Percentiles rank a stretch among this genome's conserved stretches.
Evolutionary conservation across 805 yeast species (phyloP).

Genomic region (Zygoascus bituminiphila): DNA sequence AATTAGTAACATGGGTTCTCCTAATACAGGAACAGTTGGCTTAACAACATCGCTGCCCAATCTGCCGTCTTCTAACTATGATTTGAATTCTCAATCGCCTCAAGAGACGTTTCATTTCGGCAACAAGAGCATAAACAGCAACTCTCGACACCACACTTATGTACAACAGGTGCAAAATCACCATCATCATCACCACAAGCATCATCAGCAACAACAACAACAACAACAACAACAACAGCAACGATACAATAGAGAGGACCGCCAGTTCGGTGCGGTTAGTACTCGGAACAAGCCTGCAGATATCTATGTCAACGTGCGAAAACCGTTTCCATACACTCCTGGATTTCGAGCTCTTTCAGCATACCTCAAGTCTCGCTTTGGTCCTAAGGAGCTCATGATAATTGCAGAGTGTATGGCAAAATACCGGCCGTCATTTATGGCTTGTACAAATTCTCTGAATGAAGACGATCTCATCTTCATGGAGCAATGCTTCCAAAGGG

Average conservation of each 20-base stretch:
- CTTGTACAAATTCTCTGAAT: constrained; percentile 78
- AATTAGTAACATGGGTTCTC: constrained; percentile 6
- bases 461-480: constrained; percentile 89
- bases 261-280: constrained; percentile 5
- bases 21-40: not conserved
- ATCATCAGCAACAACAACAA: not conserved
- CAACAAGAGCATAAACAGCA: not conserved
- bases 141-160: not conserved
- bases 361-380: constrained; percentile 65
- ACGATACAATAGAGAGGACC: constrained; percentile 7
- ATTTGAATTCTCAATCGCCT: not conserved
- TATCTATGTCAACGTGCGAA: constrained; percentile 59
- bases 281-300: constrained; percentile 16
- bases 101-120: too few relatives aligned
- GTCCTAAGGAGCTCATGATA: constrained; percentile 57
- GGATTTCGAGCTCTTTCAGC: constrained; percentile 79
- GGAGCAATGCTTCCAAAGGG: constrained; percentile 94
- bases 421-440: constrained; percentile 86
- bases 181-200: not conserved
- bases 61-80: not conserved
- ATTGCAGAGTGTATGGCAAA: constrained; percentile 87
- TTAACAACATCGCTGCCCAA: not conserved
- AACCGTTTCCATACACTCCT: constrained; percentile 82
- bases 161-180: not conserved
- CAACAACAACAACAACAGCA: too few relatives aligned